Base-by-base conservation (phyloP, 2,329 filamentous ascomycete genomes). In the Exophiala lecanii-corni region DNA sequence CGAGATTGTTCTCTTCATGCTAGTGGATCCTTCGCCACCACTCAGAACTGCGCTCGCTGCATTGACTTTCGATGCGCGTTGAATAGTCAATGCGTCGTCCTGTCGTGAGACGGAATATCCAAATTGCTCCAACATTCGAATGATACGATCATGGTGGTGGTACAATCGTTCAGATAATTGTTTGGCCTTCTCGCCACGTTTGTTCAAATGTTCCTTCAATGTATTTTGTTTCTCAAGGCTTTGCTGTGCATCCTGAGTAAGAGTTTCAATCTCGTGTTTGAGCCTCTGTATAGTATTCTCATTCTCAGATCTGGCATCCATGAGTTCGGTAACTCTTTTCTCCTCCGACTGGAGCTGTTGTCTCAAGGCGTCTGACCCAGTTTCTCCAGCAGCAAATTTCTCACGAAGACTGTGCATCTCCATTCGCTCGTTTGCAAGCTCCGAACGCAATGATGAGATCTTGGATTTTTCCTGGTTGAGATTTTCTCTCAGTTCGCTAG, bases 111-210 rank as follows among this genome's bases (percentile, higher is more conserved):
- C 76, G 0, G 84, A 81, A 59, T 92, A 95, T 9, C 91, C 91
- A 3, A 97, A 74, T 20, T 88, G 79, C 59, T 97, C 89, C 1
- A 98, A 73, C 36, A 98, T 78, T 39, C 84, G 81, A 46, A 79
- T 78, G n/a, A 96, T 72, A 17, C 87, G 82, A 55, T 94, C 86
- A 50, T 92, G 89, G 49, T 95, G 86, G 1, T 80, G 75, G 61
- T 87, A 94, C 3, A 96, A 72, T 43, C 82, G 80, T 57, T 89
- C 84, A 1, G 89, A 94, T 9, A 97, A 71, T 51, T 96, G 87
- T 60, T 86, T 88, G 4, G 87, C 82, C 50, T 82, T 82, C 39
- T 74, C 71, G 30, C 84, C 83, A 34, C 88, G 84, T 34, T 78
- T 74, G 32, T 88, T 80, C 35, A 87, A 78, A 38, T 81, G 78